Evolutionary conservation across 2,329 filamentous ascomycete species (phyloP).

Genomic region (Penicillium janthinellum): DNA sequence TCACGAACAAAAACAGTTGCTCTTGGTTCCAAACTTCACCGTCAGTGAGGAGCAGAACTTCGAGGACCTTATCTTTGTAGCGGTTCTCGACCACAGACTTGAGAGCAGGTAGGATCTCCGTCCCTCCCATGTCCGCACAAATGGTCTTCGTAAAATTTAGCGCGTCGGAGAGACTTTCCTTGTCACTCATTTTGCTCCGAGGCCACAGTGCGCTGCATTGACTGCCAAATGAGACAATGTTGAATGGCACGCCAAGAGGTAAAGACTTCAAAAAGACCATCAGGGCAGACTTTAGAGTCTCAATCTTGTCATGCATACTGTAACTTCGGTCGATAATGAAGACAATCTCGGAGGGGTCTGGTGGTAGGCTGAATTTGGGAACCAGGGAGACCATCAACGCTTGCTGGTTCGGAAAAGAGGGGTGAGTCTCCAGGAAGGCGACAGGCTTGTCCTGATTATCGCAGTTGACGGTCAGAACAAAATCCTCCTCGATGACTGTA

Average conservation of each 20-base stretch:
- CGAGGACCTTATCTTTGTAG: not conserved
- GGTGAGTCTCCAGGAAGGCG: not conserved
- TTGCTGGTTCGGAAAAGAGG: not conserved
- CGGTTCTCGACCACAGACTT: not conserved
- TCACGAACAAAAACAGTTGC: not conserved
- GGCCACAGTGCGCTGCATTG: not conserved
- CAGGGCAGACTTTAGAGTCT: not conserved
- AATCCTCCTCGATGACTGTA: not conserved
- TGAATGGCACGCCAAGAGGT: not conserved
- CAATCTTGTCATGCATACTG: not conserved
- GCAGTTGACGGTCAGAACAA: not conserved
- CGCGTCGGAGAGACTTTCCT: not conserved
- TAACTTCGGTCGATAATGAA: not conserved
- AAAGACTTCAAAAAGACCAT: not conserved
- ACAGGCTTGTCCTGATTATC: not conserved
- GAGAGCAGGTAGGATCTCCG: not conserved
- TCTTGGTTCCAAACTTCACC: not conserved
- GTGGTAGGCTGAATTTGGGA: not conserved
- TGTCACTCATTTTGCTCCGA: not conserved
- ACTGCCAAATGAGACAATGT: not conserved
- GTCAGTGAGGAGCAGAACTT: not conserved
- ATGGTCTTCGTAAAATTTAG: not conserved
- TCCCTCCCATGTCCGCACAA: not conserved
- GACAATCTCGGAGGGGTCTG: not conserved
- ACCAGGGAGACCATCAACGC: not conserved